Conservation (phyloP, 805 yeast genomes). For the Lipomyces mesembrius region DNA sequence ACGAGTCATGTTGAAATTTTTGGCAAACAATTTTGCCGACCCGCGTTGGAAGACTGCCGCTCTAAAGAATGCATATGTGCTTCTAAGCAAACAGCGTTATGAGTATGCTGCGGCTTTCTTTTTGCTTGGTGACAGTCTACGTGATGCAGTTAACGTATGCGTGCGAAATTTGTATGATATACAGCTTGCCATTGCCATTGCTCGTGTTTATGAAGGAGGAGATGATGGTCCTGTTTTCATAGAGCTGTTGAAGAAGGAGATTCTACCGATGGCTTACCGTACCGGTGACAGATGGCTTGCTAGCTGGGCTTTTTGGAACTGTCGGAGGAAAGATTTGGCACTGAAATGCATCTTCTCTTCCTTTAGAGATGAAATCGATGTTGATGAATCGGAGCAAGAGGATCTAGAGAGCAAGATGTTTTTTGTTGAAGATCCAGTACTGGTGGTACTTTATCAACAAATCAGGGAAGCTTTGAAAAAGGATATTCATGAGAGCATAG, state of each 20-base stretch:
- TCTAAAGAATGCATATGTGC: constrained; percentile 85
- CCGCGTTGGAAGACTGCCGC: constrained; percentile 89
- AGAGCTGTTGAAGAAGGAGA: constrained; percentile 53
- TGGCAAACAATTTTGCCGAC: constrained; percentile 74
- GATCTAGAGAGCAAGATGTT: constrained; percentile 43
- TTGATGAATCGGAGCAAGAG: constrained; percentile 5
- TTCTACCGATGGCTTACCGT: constrained; percentile 62
- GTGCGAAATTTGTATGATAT: constrained; percentile 68
- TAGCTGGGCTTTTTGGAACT: constrained; percentile 79
- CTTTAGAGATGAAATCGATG: constrained; percentile 12
- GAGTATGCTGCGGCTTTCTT: constrained; percentile 89
- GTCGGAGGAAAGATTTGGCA: constrained; percentile 55
- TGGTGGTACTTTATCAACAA: constrained; percentile 65
- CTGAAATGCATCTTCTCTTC: constrained; percentile 50
- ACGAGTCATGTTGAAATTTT: constrained; percentile 75
- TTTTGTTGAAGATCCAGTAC: constrained; percentile 79
- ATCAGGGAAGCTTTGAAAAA: constrained; percentile 59
- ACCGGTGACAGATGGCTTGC: constrained; percentile 79
- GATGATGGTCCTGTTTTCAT: constrained; percentile 60
- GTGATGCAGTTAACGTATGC: constrained; percentile 78
- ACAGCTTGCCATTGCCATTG: constrained; percentile 77
- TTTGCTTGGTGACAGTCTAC: constrained; percentile 71
- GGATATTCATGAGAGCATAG: constrained; percentile 57
- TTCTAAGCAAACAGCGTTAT: constrained; percentile 84
- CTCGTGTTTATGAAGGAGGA: constrained; percentile 70